Evolutionary conservation across 2,329 filamentous ascomycete genomes (phyloP), one percentile per base, ranked within the genome.

Genomic region (Fusarium sp.): DNA sequence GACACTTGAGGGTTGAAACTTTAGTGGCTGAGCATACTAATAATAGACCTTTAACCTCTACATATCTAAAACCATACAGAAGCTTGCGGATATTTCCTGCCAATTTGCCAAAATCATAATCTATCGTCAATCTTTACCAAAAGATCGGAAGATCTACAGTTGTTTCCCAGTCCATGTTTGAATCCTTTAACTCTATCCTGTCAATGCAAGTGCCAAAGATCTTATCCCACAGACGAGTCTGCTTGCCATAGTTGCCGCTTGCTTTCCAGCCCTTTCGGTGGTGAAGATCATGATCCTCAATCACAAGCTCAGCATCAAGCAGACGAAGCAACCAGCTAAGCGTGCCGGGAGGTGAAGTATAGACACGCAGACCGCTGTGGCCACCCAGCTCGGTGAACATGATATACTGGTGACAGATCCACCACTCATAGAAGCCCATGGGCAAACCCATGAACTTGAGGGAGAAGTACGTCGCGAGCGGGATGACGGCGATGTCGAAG

Each of bases 351-450:
- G 66, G 66, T 25, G 59, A 52, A 0, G 41, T 41, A 2, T 52
- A 52, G n/a, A 69, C 37, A 1, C 66, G 66, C 11, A 69, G 56
- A 11, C 66, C 66, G 4, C 62, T 69, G 10, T 69, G 66, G 6
- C 66, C 66, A 14, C 45, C 29, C 3, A 69, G 10, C 27, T 69
- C 66, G 5, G 66, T 69, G 5, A 66, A 69, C 44, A 59, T 58
- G 29, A 69, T 45, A 10, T 69, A 69, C 23, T 69, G 66, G 27
- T 69, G 66, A 44, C 66, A 69, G 21, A 69, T 61, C 62, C 66
- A 69, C 66, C 66, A 69, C 9, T 69, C 66, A 18, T 69, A 69
- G 57, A 61, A 69, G 42, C 66, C 66, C 35, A 69, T 29, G 0
- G 56, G 66, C 4, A 69, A 37, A 3, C 62, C 48, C 10, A 66